phyloP scores from a whole-genome alignment of 73 alveolate species.

The Paramecium primaurelia region DNA sequence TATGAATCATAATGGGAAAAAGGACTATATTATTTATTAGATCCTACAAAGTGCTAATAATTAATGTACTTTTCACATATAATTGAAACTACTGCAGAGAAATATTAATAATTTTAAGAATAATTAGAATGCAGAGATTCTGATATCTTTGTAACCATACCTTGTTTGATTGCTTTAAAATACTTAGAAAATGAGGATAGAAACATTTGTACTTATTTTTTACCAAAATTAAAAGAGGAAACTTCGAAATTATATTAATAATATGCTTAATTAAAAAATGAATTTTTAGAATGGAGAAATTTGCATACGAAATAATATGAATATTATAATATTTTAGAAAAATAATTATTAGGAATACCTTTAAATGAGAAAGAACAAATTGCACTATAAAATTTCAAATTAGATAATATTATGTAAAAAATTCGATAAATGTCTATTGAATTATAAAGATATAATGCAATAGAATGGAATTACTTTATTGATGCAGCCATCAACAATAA shows the following conservation, averaged over 20 bases:
- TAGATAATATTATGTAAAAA: slow-evolving; percentile 56
- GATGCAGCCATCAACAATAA: slow-evolving; percentile 67
- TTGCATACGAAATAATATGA: slow-evolving; percentile 48
- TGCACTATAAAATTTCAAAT: not conserved
- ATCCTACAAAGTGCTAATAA: slow-evolving; percentile 61
- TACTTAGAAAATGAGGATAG: slow-evolving; percentile 74
- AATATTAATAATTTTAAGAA: slow-evolving; percentile 68
- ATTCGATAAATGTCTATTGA: slow-evolving; percentile 72
- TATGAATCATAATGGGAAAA: slow-evolving; percentile 90
- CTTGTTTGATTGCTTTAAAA: slow-evolving; percentile 72
- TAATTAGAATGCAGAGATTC: slow-evolving; percentile 68
- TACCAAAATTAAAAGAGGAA: slow-evolving; percentile 71
- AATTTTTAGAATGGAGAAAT: slow-evolving; percentile 59
- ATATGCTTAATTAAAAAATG: slow-evolving; percentile 41
- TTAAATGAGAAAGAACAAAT: not conserved
- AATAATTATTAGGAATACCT: slow-evolving; percentile 39
- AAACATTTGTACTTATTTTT: slow-evolving; percentile 70
- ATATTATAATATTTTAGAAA: slow-evolving; percentile 66
- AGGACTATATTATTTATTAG: slow-evolving; percentile 64
- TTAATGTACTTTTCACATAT: slow-evolving; percentile 64
- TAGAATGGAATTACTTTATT: slow-evolving; percentile 79
- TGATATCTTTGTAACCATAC: slow-evolving; percentile 75
- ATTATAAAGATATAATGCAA: slow-evolving; percentile 71
- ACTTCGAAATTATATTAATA: slow-evolving; percentile 58
- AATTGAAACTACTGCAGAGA: slow-evolving; percentile 79